These are phyloP conservation scores for Xylaria sp. DNA, from an alignment of 495 filamentous ascomycete genomes.

Conservation along the genomic window DNA sequence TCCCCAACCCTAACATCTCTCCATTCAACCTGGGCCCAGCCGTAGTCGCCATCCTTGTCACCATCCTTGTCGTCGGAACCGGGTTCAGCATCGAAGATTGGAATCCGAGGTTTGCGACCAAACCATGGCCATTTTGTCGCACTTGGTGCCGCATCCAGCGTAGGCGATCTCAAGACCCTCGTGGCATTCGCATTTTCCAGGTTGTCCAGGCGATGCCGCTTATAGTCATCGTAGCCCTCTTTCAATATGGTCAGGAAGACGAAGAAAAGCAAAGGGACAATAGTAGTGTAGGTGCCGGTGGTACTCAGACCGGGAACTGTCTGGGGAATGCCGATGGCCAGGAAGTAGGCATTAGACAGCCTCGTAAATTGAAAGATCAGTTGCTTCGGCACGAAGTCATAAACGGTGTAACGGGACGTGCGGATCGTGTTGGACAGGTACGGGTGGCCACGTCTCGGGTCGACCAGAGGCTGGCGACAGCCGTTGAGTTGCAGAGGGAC, in stretches of 20 bases:
- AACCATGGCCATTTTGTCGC: slow-evolving; percentile 30
- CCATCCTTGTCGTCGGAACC: slow-evolving; percentile 28
- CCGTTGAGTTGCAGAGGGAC: slow-evolving; percentile 67
- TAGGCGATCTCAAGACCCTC: slow-evolving; percentile 56
- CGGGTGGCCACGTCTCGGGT: slow-evolving; percentile 75
- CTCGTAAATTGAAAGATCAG: slow-evolving; percentile 90
- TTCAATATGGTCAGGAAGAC: slow-evolving; percentile 87
- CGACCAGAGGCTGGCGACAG: slow-evolving; percentile 59
- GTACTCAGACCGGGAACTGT: slow-evolving; percentile 89
- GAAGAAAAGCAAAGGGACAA: slow-evolving; percentile 82
- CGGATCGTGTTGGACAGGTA: slow-evolving; percentile 83
- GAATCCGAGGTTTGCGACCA: slow-evolving; percentile 2
- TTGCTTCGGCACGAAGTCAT: slow-evolving; percentile 88
- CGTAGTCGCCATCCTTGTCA: slow-evolving; percentile 35
- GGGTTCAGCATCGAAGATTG: slow-evolving; percentile 7
- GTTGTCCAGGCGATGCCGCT: slow-evolving; percentile 83
- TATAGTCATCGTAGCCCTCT: slow-evolving; percentile 89
- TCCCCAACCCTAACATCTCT: slow-evolving; percentile 82
- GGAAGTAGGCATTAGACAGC: slow-evolving; percentile 89
- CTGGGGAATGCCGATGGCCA: slow-evolving; percentile 85
- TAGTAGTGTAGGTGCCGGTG: slow-evolving; percentile 87
- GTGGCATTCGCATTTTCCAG: slow-evolving; percentile 78
- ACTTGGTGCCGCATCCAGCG: neutral
- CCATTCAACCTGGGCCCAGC: slow-evolving; percentile 77
- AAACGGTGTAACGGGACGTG: slow-evolving; percentile 83